Evolutionary conservation across 108 stramenopile species (phyloP).

Genomic region (Schizochytrium sp.): DNA sequence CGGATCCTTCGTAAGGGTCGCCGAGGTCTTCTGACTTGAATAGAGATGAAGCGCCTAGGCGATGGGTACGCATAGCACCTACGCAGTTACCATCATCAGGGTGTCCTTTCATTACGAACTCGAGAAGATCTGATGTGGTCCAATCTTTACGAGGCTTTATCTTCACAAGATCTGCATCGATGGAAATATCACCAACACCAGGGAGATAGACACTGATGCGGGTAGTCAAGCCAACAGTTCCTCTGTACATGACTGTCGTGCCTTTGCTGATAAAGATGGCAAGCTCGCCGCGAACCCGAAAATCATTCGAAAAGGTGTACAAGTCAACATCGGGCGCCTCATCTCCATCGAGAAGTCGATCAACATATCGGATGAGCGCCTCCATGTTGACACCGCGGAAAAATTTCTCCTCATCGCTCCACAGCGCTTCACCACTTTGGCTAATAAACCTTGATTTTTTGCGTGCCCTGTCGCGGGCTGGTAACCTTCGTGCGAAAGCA

Average conservation of each 20-base stretch:
- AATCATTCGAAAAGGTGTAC: background rate
- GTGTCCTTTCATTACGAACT: slow-evolving; percentile 26
- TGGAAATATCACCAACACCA: slow-evolving; percentile 31
- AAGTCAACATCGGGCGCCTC: slow-evolving; percentile 22
- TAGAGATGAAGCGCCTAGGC: background rate
- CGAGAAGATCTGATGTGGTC: slow-evolving; percentile 29
- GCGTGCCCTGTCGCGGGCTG: background rate
- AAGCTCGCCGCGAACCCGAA: slow-evolving; percentile 33
- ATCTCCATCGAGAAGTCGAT: slow-evolving; percentile 14
- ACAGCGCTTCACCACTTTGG: background rate
- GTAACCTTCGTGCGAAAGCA: too few relatives aligned
- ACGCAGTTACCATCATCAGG: background rate
- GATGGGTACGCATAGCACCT: background rate
- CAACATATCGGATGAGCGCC: slow-evolving; percentile 24
- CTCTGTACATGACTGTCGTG: slow-evolving; percentile 13
- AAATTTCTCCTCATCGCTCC: background rate
- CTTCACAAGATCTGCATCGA: background rate
- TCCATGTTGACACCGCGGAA: slow-evolving; percentile 48
- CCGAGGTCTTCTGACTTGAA: slow-evolving; percentile 17
- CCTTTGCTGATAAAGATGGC: background rate
- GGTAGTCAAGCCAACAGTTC: background rate
- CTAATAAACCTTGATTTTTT: background rate
- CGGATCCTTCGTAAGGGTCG: slow-evolving; percentile 45
- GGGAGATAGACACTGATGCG: background rate
- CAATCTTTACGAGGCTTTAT: slow-evolving; percentile 31